Base-by-base conservation (phyloP, 306 rosid species). In the Citrullus mucosospermus region DNA sequence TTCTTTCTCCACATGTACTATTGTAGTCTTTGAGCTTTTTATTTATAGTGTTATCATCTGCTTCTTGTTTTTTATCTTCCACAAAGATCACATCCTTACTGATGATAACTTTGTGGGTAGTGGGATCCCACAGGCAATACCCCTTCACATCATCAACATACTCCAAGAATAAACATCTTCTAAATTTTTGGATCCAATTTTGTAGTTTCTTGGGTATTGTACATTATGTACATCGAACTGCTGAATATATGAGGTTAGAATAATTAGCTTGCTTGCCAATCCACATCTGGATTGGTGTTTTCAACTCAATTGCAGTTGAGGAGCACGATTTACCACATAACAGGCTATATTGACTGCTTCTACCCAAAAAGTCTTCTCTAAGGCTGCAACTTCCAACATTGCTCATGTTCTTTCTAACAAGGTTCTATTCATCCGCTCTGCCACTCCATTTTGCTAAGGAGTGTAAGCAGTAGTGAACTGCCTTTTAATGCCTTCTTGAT, bases 321-420 rank as follows among this genome's bases (percentile, higher is more conserved):
- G 81, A 65, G 67, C 38, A 15, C 16, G 51, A 78, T 78, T 78
- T 3, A 78, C 70, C 30, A 78, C 53, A 53, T 18, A 55, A 55
- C 3, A 55, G 59, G 9, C 59, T 10, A 1, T 55, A 55, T 18
- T 55, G 0, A 16, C 48, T 51, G 25, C 25, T 41, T 18, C 59
- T 55, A 0, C 59, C 20, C 8, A 18, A 2, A 55, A 55, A 6
- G 10, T 16, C 12, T 55, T 55, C 8, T 55, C 32, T 41, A 65
- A 17, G 39, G 34, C 28, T 30, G 5, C 22, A 75, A 12, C 57
- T 54, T 46, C 17, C 46, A 75, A 51, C 78, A 48, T 75, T 13
- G 58, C 25, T 75, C 59, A 1, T 55, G 59, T 55, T 55, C 25
- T 55, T 25, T 55, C 59, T 55, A 55, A 55, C 59, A 55, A 32